Percentiles rank a stretch among this genome's conserved stretches.
Evolutionary conservation across 2,329 filamentous ascomycete species (phyloP).

Genomic region (Parastagonospora avenae): DNA sequence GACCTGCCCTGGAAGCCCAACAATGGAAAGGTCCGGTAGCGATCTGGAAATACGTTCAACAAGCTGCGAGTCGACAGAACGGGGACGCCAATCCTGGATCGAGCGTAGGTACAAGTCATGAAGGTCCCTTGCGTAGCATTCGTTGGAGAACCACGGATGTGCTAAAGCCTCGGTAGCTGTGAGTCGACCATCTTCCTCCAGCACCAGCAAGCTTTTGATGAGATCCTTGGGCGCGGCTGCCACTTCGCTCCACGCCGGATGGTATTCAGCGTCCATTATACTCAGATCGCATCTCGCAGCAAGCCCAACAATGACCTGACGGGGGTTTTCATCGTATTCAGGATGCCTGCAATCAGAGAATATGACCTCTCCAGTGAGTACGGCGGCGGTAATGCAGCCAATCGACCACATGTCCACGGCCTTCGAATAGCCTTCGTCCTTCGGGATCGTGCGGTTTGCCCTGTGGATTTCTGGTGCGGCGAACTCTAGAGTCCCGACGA

Average conservation of each 20-base stretch:
- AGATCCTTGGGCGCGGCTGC: conserved; percentile 58
- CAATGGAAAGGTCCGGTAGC: background rate
- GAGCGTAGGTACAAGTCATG: conserved; percentile 57
- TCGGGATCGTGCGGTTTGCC: conserved; percentile 31
- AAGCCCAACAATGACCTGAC: conserved; percentile 37
- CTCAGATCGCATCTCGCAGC: conserved; percentile 51
- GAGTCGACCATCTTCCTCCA: conserved; percentile 57
- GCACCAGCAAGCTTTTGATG: conserved; percentile 56
- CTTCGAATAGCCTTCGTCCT: conserved; percentile 58
- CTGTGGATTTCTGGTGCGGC: conserved; percentile 58
- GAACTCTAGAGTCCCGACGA: conserved; percentile 63
- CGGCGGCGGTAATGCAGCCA: conserved; percentile 58
- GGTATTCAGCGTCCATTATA: conserved; percentile 47
- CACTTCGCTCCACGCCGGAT: conserved; percentile 51
- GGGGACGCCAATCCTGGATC: conserved; percentile 58
- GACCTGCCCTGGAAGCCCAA: background rate
- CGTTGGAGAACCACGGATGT: conserved; percentile 63
- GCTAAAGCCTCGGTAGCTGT: conserved; percentile 59
- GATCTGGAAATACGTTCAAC: conserved; percentile 32
- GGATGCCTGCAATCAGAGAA: conserved; percentile 49
- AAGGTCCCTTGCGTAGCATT: conserved; percentile 53
- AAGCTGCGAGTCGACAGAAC: conserved; percentile 28
- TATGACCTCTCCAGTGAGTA: conserved; percentile 58
- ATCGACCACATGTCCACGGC: conserved; percentile 67
- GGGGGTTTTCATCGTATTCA: conserved; percentile 28